Base-by-base conservation (phyloP, 2,329 filamentous ascomycete species). In the Hypoxylon sp. region DNA sequence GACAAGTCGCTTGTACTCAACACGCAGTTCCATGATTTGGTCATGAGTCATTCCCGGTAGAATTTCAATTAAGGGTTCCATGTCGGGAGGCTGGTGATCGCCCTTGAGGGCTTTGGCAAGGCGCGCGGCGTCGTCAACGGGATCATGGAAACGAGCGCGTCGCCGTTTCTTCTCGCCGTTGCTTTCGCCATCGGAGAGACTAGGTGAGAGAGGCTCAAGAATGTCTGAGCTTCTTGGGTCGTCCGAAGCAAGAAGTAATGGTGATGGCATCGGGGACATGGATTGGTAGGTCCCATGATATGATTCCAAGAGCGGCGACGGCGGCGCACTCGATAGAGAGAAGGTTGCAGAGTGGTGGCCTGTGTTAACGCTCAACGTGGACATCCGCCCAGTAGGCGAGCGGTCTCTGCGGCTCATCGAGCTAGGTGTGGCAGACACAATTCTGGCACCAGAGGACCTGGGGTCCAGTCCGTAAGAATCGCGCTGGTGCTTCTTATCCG, bases 271-370 rank as follows among this genome's bases (percentile, higher is more conserved):
- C 0, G 94, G 94, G 0, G 94, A 97, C 71, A 96, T 91, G 60
- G 92, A 92, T 77, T 98, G 94, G 72, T 97, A 98, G 0, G 94
- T 97, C 39, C 94, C 94, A 65, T 90, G 91, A 78, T 98, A 98
- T 0, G 95, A 90, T 78, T 98, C 94, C 1, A 97, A 86, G 51
- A 98, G 82, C 0, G 94, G 95, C 65, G 93, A 97, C 0, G 87
- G 87, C 0, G 93, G 92, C 1, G 92, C 85, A 20, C 81, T 79
- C 1, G 85, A 79, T 1, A 88, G 75, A 11, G 85, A 82, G 51
- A 81, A 66, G 19, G 75, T 75, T 20, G 71, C 71, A 7, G 76
- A 70, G 68, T 79, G 78, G n/a, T 79, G 78, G 5, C 79, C 79
- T 2, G 80, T 81, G 67, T 79, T 80, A 44, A 88, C 83, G 1